phyloP scores from a whole-genome alignment of 2,329 filamentous ascomycete genomes.

The Penicillium sp. region DNA sequence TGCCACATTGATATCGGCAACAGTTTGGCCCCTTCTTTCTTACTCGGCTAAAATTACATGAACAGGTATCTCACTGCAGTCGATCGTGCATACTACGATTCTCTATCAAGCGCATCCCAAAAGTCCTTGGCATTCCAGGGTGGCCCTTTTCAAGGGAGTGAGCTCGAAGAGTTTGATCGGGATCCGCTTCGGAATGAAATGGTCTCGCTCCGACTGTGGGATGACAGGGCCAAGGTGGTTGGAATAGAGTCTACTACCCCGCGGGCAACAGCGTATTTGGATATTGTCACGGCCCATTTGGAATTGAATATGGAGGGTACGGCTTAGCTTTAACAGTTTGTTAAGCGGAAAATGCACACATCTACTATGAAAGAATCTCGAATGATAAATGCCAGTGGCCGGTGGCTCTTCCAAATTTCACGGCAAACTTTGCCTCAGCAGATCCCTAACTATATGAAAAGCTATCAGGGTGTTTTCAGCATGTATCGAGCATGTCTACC shows the following conservation, averaged over 20 bases:
- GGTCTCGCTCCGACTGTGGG: constrained; percentile 42
- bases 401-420: too few relatives aligned
- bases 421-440: too few relatives aligned
- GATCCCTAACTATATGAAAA: too few relatives aligned
- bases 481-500: constrained; percentile 66
- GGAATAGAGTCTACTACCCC: constrained; percentile 31
- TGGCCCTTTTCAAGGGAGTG: constrained; percentile 37
- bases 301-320: not conserved
- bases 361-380: too few relatives aligned
- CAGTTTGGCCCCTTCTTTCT: too few relatives aligned
- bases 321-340: not conserved
- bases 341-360: too few relatives aligned
- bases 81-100: constrained; percentile 37
- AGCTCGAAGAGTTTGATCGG: constrained; percentile 34
- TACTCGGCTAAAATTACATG: too few relatives aligned
- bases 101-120: constrained; percentile 42
- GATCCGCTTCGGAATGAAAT: constrained; percentile 42
- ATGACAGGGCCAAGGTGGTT: constrained; percentile 42
- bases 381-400: too few relatives aligned
- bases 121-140: constrained; percentile 45
- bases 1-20: too few relatives aligned
- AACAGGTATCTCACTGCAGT: constrained; percentile 44
- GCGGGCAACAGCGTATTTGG: constrained; percentile 30
- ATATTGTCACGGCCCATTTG: constrained; percentile 34
- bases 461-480: too few relatives aligned